A percentile compares a stretch with the other conserved stretches of the same genome.
These are phyloP conservation scores for Saccharum officinarum DNA, from an alignment of 176 grass and related monocot genomes.

Conservation along the genomic window DNA sequence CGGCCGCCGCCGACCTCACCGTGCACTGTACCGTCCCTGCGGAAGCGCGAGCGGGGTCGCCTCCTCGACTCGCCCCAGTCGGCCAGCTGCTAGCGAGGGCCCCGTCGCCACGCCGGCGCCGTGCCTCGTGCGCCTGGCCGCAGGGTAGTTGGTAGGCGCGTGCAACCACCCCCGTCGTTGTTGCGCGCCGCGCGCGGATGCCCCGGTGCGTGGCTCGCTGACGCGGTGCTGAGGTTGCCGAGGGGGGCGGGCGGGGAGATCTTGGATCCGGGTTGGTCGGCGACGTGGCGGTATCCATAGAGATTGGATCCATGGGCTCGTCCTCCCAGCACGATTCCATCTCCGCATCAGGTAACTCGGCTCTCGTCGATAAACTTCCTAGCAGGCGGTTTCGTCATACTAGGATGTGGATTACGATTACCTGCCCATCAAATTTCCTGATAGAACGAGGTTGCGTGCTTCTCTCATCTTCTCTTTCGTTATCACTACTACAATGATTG, in stretches of 20 bases:
- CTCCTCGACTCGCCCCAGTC: neutral
- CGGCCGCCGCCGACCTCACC: neutral
- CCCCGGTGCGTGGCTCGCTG: too few species aligned
- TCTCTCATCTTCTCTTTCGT: too few species aligned
- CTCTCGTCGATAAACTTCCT: neutral
- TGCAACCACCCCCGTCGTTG: too few species aligned
- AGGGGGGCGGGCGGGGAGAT: neutral
- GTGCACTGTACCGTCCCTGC: neutral
- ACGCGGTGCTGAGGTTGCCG: too few species aligned
- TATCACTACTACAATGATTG: neutral
- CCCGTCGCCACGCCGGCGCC: too few species aligned
- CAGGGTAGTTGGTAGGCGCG: too few species aligned
- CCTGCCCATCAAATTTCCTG: neutral
- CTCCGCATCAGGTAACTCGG: constrained; percentile 25
- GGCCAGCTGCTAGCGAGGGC: too few species aligned
- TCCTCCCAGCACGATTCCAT: constrained; percentile 28
- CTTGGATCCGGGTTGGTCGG: constrained; percentile 24
- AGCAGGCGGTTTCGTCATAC: neutral
- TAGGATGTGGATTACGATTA: neutral
- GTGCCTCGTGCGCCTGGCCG: too few species aligned
- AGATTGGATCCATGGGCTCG: constrained; percentile 53
- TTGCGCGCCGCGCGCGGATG: too few species aligned
- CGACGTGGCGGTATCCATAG: constrained; percentile 41
- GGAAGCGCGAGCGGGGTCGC: neutral
- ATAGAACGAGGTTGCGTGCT: neutral